A percentile compares a stretch with the other conserved stretches of the same genome.
phyloP scores from a whole-genome alignment of 345 rosid species.

The Alliaria petiolata region DNA sequence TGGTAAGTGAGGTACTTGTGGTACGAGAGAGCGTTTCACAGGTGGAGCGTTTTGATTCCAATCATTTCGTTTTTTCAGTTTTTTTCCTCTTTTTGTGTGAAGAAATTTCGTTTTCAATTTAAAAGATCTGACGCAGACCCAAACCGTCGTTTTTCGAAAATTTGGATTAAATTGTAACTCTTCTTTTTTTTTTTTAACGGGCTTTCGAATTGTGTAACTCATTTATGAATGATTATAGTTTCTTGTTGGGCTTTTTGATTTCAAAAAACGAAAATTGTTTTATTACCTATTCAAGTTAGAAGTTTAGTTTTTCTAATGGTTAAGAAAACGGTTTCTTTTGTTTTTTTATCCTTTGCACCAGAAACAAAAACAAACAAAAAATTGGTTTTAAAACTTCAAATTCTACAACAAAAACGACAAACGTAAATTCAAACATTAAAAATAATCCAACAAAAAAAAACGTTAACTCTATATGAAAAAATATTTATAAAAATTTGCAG shows the following conservation, averaged over 20 bases:
- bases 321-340: not conserved
- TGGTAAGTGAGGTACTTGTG: conserved; percentile 34
- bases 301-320: not conserved
- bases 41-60: conserved; percentile 4
- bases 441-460: not conserved
- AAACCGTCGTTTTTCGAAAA: not conserved
- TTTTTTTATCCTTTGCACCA: not conserved
- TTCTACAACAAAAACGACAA: not conserved
- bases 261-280: not conserved
- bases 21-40: conserved; percentile 28
- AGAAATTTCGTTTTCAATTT: conserved; percentile 9
- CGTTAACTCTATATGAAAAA: too few species aligned
- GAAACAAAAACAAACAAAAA: too few species aligned
- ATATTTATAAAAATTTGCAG: too few species aligned
- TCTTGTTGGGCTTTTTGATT: not conserved
- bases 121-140: not conserved
- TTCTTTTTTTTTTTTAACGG: too few species aligned
- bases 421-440: not conserved
- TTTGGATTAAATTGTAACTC: too few species aligned
- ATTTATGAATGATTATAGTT: not conserved
- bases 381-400: not conserved
- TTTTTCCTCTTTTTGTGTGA: not conserved
- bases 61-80: conserved; percentile 3
- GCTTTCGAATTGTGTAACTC: not conserved
- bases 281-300: not conserved